These are phyloP conservation scores for Plasmodium yoelii DNA, from an alignment of 169 alveolate genomes.

Conservation along the genomic window DNA sequence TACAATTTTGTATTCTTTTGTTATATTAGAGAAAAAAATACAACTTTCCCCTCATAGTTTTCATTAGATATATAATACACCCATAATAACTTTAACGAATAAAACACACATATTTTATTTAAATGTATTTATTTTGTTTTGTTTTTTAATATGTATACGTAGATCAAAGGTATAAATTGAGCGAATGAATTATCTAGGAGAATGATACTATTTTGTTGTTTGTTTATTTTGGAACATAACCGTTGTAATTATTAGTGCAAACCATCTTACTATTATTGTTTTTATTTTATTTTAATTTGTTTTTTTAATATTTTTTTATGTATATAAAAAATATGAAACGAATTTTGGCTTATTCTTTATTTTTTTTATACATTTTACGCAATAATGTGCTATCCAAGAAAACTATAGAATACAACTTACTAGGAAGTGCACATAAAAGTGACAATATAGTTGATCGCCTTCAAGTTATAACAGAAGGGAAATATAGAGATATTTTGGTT, in stretches of 20 bases:
- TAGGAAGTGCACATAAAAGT: conserved; percentile 13
- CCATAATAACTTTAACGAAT: no score
- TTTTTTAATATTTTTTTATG: background rate
- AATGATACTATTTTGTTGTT: no score
- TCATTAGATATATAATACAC: no score
- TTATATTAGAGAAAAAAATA: no score
- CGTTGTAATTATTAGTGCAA: background rate
- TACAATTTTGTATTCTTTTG: no score
- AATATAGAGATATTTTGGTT: conserved; percentile 8
- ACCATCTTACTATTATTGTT: background rate
- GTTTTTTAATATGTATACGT: no score
- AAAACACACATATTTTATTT: no score
- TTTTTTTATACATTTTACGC: conserved; percentile 31
- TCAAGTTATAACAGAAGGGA: conserved; percentile 15
- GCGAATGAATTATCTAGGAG: no score
- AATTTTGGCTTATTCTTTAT: conserved; percentile 3
- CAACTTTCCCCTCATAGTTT: no score
- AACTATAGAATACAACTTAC: conserved; percentile 15
- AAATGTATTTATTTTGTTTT: no score
- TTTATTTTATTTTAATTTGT: background rate
- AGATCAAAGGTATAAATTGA: no score
- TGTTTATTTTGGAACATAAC: no score
- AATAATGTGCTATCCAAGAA: conserved; percentile 35
- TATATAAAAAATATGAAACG: conserved; percentile 28
- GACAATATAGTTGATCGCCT: conserved; percentile 18